These are phyloP conservation scores for Calonectria naviculata DNA, from an alignment of 2,329 filamentous ascomycete species.

Conservation along the genomic window DNA sequence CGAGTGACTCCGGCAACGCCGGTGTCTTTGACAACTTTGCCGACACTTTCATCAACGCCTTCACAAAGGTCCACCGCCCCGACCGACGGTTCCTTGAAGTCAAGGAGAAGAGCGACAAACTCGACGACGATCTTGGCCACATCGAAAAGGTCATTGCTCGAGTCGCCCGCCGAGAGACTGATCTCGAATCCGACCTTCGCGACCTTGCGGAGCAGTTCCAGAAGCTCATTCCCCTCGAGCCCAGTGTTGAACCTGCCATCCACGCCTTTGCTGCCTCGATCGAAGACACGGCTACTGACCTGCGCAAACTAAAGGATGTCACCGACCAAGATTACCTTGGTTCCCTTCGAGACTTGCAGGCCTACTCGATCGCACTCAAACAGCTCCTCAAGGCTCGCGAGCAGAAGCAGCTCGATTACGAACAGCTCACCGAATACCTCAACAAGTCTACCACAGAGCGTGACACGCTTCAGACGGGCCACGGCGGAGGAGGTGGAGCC, in stretches of 20 bases:
- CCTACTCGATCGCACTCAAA: constrained; percentile 90
- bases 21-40: constrained; percentile 95
- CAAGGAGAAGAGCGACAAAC: constrained; percentile 89
- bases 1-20: constrained; percentile 60
- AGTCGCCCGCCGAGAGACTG: constrained; percentile 86
- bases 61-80: constrained; percentile 94
- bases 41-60: constrained; percentile 96
- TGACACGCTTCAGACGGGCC: constrained; percentile 77
- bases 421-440: constrained; percentile 95
- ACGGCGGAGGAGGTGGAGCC: constrained; percentile 72
- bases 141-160: constrained; percentile 96
- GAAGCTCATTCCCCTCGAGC: constrained; percentile 89
- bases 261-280: constrained; percentile 89
- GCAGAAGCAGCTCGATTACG: constrained; percentile 97
- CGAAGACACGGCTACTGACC: constrained; percentile 82
- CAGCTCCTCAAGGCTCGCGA: constrained; percentile 91
- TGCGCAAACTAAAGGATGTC: constrained; percentile 85
- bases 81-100: constrained; percentile 96
- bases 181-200: constrained; percentile 87
- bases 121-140: constrained; percentile 91
- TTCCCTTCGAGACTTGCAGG: constrained; percentile 93
- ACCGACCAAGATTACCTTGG: constrained; percentile 97
- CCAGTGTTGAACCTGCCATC: constrained; percentile 83
- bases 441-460: constrained; percentile 90
- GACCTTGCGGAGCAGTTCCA: constrained; percentile 96